Percentiles rank a stretch among this genome's conserved stretches.
These are phyloP conservation scores for Malassezia dermatis DNA, from an alignment of 1,284 basidiomycete genomes.

Conservation along the genomic window DNA sequence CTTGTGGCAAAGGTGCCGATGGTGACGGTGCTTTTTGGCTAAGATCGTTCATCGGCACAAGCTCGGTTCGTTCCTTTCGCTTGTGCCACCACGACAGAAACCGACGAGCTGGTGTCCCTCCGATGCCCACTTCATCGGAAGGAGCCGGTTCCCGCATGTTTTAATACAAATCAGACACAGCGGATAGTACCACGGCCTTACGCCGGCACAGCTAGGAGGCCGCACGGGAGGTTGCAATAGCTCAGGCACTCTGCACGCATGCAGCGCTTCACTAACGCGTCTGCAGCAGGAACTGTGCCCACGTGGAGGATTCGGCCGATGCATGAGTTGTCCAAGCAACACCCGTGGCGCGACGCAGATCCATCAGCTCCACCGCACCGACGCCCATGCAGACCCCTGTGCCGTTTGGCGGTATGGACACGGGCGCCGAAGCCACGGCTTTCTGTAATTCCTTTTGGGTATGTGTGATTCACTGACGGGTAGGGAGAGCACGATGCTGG, in stretches of 20 bases:
- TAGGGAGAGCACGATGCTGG: slow-evolving; percentile 58
- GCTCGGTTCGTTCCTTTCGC: background rate
- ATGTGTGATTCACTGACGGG: slow-evolving; percentile 6
- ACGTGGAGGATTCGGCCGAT: slow-evolving; percentile 8
- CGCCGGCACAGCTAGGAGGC: background rate
- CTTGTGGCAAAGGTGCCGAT: background rate
- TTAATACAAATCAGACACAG: background rate
- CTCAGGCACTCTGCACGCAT: background rate
- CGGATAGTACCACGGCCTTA: background rate
- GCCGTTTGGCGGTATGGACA: slow-evolving; percentile 2
- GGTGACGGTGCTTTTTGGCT: background rate
- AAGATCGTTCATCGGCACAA: background rate
- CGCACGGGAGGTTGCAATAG: background rate
- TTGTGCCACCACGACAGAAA: background rate
- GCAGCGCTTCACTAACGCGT: background rate
- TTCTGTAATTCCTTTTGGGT: slow-evolving; percentile 96
- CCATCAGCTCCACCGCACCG: background rate
- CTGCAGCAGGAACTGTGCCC: background rate
- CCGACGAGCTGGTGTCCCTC: background rate
- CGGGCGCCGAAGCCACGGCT: slow-evolving; percentile 50
- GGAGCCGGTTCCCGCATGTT: background rate
- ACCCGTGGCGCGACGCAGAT: background rate
- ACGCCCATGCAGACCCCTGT: background rate
- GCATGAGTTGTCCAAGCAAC: background rate
- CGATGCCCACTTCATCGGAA: background rate